Percentiles rank a stretch among this genome's conserved stretches.
phyloP scores from a whole-genome alignment of 2,329 filamentous ascomycete species.

The Exophiala mesophila region DNA sequence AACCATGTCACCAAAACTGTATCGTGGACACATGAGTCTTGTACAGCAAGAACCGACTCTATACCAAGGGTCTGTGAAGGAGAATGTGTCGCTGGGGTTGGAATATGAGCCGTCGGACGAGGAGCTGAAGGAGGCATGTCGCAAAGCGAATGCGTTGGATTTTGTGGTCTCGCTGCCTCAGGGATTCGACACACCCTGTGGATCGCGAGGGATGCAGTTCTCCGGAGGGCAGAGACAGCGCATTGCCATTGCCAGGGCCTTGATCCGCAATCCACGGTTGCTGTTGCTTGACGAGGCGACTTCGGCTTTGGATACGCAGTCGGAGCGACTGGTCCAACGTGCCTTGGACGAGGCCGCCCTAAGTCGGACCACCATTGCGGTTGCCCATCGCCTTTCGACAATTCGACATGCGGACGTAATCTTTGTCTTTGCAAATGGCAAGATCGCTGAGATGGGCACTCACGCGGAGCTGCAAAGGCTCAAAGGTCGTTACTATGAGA shows the following conservation, averaged over 20 bases:
- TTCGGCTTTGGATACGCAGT: constrained; percentile 36
- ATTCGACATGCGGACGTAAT: constrained; percentile 36
- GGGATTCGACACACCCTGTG: constrained; percentile 33
- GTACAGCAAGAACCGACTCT: constrained; percentile 72
- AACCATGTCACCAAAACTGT: constrained; percentile 55
- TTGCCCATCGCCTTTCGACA: constrained; percentile 38
- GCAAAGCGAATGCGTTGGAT: constrained; percentile 35
- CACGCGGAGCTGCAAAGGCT: constrained; percentile 37
- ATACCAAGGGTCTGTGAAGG: constrained; percentile 64
- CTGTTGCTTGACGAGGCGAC: constrained; percentile 44
- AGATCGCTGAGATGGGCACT: constrained; percentile 37
- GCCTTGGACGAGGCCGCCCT: constrained; percentile 30
- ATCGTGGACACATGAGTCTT: constrained; percentile 62
- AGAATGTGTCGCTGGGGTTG: constrained; percentile 62
- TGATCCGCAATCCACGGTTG: constrained; percentile 34
- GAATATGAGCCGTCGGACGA: constrained; percentile 27
- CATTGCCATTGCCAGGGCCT: constrained; percentile 40
- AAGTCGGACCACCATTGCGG: constrained; percentile 32
- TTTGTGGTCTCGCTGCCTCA: constrained; percentile 41
- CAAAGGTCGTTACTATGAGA: constrained; percentile 38
- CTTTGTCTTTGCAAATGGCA: constrained; percentile 38
- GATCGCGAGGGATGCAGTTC: constrained; percentile 33
- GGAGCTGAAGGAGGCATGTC: constrained; percentile 33
- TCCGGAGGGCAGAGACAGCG: constrained; percentile 42
- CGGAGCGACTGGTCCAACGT: constrained; percentile 32